Evolutionary conservation across 2,329 filamentous ascomycete species (phyloP), one percentile per base, ranked within the genome.

Genomic region (Neophaeococcomyces mojaviensis): DNA sequence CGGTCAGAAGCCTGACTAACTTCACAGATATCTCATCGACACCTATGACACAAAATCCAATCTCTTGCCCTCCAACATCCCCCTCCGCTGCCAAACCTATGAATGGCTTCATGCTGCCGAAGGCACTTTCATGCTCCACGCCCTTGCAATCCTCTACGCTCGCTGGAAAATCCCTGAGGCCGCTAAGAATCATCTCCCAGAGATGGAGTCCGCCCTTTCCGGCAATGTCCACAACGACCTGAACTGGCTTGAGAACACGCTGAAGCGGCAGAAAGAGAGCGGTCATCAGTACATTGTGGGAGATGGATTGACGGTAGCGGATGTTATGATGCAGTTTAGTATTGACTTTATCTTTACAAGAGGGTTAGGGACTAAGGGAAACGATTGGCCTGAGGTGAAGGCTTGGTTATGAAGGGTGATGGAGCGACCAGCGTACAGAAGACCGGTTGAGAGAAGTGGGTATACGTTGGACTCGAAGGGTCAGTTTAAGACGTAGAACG

Each of bases 21-120:
- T 7, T 12, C 20, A 19, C 16, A 71, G 69, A 53, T 73, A 72
- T 45, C 59, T 73, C 13, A 67, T 63, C 57, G 69, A 71, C 39
- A 68, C 56, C 1, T 74, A 73, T 56, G 69, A 73, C 48, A 62
- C 55, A 7, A 31, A 58, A 5, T 51, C 61, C 30, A 59, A 57
- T 15, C 52, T 74, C 4, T 56, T 71, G 5, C 66, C 68, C 2
- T 47, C 54, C 4, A 58, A 66, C 41, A 53, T 58, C 3, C 49
- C 57, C 4, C 49, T 60, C 3, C 61, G 67, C 28, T 57, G 62
- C 44, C 62, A 66, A 44, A 60, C 65, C 5, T 58, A 64, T 6
- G 62, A 70, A 56, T 73, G 67, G 65, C 56, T 72, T 7, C 67
- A 72, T 49, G 68, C 71, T 1, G 61, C 71, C 5, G 70, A 75